Percentiles rank a stretch among this genome's conserved stretches.
phyloP scores from a whole-genome alignment of 2,329 filamentous ascomycete genomes.

The Elsinoe batatas region DNA sequence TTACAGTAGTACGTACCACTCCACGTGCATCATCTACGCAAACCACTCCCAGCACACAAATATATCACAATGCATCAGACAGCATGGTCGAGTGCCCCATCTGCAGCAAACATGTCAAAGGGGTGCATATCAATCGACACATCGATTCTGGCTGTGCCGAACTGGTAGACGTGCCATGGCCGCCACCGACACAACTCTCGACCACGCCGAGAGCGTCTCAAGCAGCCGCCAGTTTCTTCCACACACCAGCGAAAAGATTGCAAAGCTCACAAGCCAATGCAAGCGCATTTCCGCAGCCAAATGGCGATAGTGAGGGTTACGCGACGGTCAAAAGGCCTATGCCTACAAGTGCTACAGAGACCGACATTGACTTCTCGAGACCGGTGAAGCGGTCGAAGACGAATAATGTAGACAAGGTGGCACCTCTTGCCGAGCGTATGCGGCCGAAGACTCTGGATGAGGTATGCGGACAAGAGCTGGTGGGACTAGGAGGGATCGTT shows the following conservation, averaged over 20 bases:
- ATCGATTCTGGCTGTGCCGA: slow-evolving; percentile 73
- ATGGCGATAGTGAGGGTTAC: slow-evolving; percentile 7
- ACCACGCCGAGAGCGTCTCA: slow-evolving; percentile 31
- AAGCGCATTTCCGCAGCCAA: background rate
- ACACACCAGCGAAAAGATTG: slow-evolving; percentile 31
- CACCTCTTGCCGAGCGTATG: slow-evolving; percentile 90
- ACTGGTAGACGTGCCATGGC: slow-evolving; percentile 49
- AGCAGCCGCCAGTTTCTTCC: slow-evolving; percentile 46
- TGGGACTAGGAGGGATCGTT: slow-evolving; percentile 74
- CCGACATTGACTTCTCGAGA: slow-evolving; percentile 22
- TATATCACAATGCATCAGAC: background rate
- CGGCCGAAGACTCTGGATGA: slow-evolving; percentile 74
- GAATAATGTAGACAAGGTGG: slow-evolving; percentile 54
- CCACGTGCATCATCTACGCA: too few species aligned
- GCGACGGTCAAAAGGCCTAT: background rate
- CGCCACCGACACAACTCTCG: slow-evolving; percentile 30
- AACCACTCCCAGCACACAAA: too few species aligned
- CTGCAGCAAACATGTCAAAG: slow-evolving; percentile 62
- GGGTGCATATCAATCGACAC: slow-evolving; percentile 75
- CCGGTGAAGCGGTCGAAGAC: slow-evolving; percentile 55
- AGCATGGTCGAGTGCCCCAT: slow-evolving; percentile 66
- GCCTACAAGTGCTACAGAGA: slow-evolving; percentile 27
- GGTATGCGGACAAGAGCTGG: slow-evolving; percentile 83
- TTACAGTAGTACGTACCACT: too few species aligned
- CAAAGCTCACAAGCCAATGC: background rate